Evolutionary conservation across 1,284 basidiomycete species (phyloP), one percentile per base, ranked within the genome.

Genomic region (Leccinum pachyderme): DNA sequence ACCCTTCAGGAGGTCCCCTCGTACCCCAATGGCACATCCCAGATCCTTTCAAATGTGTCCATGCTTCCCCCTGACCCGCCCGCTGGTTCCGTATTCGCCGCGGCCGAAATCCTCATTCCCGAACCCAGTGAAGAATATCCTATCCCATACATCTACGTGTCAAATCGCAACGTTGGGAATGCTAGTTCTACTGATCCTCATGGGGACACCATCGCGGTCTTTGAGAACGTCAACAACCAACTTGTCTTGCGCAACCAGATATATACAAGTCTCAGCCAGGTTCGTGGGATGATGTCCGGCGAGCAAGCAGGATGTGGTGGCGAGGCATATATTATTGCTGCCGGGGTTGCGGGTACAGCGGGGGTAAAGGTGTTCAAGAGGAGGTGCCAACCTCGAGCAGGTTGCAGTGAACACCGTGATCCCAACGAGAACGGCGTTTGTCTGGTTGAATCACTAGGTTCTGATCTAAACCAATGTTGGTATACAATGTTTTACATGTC

Each of bases 181-280:
- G 77, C 74, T 44, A 74, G 71, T 46, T 77, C 74, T 44, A 44
- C 13, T 63, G 78, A 74, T 54, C 66, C 73, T 54, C 74, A 70
- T 4, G 84, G 85, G 8, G 86, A 88, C 67, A 75, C 81, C 0
- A 84, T 88, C 58, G 81, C 83, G 8, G 80, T 89, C 55, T 84
- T 82, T 61, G 72, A 81, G 61, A 75, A 76, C 54, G 66, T 78
- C 22, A 52, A 73, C 52, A 66, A 72, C 54, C 77, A 79, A 43
- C 62, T 80, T 31, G 65, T 68, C 15, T 69, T 84, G 37, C 66
- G 81, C 15, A 75, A 73, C 18, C 80, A 84, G 53, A 77, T 86
- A 31, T 85, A 77, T 64, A 87, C 84, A 0, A 82, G 84, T n/a
- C 69, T 87, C 47, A 71, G 82, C 56, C 82, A 85, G 65, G 78